phyloP scores from a whole-genome alignment of 106 monocot genomes.

The Platanthera zijinensis region DNA sequence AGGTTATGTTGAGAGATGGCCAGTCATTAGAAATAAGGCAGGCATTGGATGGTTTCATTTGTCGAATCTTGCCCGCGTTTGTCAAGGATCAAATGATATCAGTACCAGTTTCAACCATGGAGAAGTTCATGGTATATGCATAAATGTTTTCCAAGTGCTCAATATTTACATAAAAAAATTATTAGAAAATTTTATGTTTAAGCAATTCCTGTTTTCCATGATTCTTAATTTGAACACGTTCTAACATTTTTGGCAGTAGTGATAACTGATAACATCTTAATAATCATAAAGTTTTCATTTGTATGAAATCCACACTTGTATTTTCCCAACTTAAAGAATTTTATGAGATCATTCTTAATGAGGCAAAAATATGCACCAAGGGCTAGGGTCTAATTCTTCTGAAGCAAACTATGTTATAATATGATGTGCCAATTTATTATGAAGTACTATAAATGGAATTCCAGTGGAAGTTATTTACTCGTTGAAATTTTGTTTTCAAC shows the following conservation, averaged over 20 bases:
- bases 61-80: constrained; percentile 50
- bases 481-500: background rate
- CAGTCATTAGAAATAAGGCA: constrained; percentile 74
- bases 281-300: background rate
- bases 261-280: background rate
- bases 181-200: background rate
- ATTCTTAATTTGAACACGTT: background rate
- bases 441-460: background rate
- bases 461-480: background rate
- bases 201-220: background rate
- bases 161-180: background rate
- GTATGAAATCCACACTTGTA: background rate
- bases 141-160: background rate
- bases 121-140: constrained; percentile 61
- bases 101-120: constrained; percentile 64
- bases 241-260: background rate
- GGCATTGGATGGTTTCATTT: constrained; percentile 67
- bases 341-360: background rate
- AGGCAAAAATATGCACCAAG: background rate
- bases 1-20: constrained; percentile 47
- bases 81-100: constrained; percentile 45
- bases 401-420: background rate
- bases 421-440: background rate
- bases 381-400: background rate
- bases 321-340: background rate